Evolutionary conservation across 2,329 filamentous ascomycete species (phyloP), one percentile per base, ranked within the genome.

Genomic region (Fusarium cicatricum): DNA sequence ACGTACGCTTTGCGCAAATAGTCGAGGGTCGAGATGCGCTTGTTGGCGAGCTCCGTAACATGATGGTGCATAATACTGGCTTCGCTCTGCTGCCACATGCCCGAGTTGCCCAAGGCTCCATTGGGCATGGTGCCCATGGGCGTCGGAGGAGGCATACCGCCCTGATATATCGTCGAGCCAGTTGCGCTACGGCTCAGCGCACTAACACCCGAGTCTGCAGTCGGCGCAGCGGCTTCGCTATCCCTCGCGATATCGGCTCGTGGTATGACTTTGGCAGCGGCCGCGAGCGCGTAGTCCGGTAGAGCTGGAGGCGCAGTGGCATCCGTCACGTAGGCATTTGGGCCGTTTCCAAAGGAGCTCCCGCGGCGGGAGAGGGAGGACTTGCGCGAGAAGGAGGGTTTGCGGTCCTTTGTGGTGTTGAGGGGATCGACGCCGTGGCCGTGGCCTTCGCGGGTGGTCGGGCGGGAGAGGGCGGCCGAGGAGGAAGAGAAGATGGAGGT

Each of bases 1-100:
- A 83, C 91, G 67, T 78, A 96, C 92, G 92, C 90, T 78, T 96
- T 97, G 59, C 93, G 86, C 61, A 99, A 75, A 72, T 99, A 99
- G 68, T 96, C 91, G 36, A 99, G 75, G 0, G 95, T 98, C 2
- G 92, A 92, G 79, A 99, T 97, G 66, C 95, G 85, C 80, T 99
- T 99, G 54, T 89, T 89, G 32, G 91, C 90, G 67, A 91, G 85
- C 56, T 98, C 94, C 53, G 94, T 90, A 58, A 99, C 84, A 66
- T 88, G 86, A 62, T 83, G 81, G 56, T 85, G 78, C 26, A 84
- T 72, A n/a, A 80, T 73, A 14, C 74, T 74, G 28, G 75, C 74
- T 71, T 86, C 83, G 55, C 74, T 77, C 61, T 75, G 76, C 63
- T 78, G 73, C 66, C 72, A 77, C 41, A 69, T 52, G 8, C 54